Conservation (phyloP, 2,329 filamentous ascomycete species). For the Neocucurbitaria cava region DNA sequence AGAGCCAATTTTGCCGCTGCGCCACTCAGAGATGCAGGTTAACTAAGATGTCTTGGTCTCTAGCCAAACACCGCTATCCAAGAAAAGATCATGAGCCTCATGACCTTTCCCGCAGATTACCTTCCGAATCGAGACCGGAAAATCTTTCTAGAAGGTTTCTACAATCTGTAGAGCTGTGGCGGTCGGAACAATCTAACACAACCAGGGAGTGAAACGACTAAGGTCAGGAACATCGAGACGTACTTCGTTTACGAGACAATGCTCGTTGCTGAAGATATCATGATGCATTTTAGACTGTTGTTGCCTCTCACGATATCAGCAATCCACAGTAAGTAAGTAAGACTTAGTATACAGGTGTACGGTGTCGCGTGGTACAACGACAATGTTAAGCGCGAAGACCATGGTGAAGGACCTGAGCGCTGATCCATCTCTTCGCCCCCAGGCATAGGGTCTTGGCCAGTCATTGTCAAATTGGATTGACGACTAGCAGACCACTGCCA, state of each 20-base stretch:
- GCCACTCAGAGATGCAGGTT: constrained; percentile 5
- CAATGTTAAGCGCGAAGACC: neutral
- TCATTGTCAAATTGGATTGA: constrained; percentile 11
- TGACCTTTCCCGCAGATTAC: constrained; percentile 27
- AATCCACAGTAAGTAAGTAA: neutral
- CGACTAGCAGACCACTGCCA: constrained; percentile 16
- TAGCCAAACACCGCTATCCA: constrained; percentile 6
- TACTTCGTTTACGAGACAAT: constrained; percentile 1
- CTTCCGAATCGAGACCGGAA: constrained; percentile 23
- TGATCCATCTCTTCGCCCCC: constrained; percentile 18
- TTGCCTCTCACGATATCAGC: neutral
- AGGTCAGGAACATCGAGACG: constrained; percentile 2
- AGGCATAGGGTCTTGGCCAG: constrained; percentile 8
- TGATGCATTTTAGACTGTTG: neutral
- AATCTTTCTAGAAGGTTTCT: constrained; percentile 32
- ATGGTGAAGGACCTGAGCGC: neutral
- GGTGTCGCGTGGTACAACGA: constrained; percentile 5
- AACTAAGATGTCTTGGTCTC: constrained; percentile 6
- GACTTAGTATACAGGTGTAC: neutral
- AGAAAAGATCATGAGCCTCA: constrained; percentile 25
- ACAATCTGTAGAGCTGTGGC: constrained; percentile 16
- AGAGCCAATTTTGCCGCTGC: constrained; percentile 1
- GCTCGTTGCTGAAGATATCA: neutral
- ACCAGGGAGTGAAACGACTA: constrained; percentile 29
- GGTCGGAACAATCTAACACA: constrained; percentile 23